These are phyloP conservation scores for Homolaphlyctis polyrhiza DNA, from an alignment of 371 early-diverging fungal genomes.

Conservation along the genomic window DNA sequence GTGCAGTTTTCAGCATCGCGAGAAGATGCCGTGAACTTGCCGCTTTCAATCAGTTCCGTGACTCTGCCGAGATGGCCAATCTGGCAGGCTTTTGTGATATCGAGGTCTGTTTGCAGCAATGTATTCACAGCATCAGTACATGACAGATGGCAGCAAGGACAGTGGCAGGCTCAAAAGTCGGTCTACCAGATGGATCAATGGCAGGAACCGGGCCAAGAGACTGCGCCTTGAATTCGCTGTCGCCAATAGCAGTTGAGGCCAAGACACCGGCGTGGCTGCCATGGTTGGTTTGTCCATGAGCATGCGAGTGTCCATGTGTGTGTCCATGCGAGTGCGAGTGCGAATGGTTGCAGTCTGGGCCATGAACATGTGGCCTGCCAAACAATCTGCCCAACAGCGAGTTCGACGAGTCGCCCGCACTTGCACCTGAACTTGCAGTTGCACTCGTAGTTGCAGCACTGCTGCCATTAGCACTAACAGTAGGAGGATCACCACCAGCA, in stretches of 20 bases:
- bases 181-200: too few relatives aligned
- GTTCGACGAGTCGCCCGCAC: too few relatives aligned
- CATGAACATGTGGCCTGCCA: too few relatives aligned
- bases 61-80: constrained; percentile 24
- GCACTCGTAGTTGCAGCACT: too few relatives aligned
- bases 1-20: constrained; percentile 25
- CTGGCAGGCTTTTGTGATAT: constrained; percentile 33
- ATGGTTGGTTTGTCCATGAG: neutral
- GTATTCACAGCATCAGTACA: neutral
- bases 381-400: too few relatives aligned
- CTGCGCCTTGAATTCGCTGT: too few relatives aligned
- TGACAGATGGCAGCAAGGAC: neutral
- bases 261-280: neutral
- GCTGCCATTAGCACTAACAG: too few relatives aligned
- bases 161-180: neutral
- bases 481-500: too few relatives aligned
- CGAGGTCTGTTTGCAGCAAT: constrained; percentile 17
- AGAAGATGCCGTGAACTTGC: constrained; percentile 11
- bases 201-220: too few relatives aligned
- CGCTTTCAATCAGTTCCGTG: constrained; percentile 22
- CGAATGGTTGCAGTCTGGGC: too few relatives aligned
- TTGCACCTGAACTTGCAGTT: too few relatives aligned
- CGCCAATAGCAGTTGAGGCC: too few relatives aligned
- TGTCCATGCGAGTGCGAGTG: neutral
- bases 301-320: neutral